phyloP scores from a whole-genome alignment of 805 yeast genomes.

The Pichia rugopelliculosa region DNA sequence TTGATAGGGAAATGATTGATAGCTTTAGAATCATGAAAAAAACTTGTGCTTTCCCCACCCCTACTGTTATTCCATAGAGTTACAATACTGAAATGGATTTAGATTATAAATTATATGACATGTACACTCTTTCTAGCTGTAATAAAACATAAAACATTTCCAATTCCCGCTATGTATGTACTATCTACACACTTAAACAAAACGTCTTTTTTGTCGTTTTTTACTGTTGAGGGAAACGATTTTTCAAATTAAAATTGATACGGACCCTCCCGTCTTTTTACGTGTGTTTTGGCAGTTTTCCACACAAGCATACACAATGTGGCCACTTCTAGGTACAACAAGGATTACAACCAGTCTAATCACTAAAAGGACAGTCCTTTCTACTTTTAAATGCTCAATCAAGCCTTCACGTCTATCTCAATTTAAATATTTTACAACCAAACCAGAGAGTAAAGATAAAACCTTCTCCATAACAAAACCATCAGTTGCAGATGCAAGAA shows the following conservation, averaged over 20 bases:
- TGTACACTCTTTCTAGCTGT: too few species aligned
- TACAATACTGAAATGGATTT: too few species aligned
- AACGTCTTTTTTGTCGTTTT: too few species aligned
- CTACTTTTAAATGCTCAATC: neutral
- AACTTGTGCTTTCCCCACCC: constrained; percentile 1
- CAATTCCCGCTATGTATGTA: too few species aligned
- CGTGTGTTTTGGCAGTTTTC: too few species aligned
- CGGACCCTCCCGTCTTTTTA: too few species aligned
- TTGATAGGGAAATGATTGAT: constrained; percentile 6
- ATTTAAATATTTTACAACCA: constrained; percentile 1
- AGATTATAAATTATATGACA: too few species aligned
- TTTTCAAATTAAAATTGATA: too few species aligned
- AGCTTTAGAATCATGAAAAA: constrained; percentile 1
- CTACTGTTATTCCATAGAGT: neutral
- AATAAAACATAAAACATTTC: too few species aligned
- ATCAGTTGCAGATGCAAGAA: constrained; percentile 7
- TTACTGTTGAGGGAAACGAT: too few species aligned
- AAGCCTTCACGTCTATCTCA: neutral
- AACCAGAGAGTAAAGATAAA: neutral
- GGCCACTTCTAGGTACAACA: neutral
- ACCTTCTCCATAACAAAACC: neutral
- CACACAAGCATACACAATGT: neutral
- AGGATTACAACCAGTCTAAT: neutral
- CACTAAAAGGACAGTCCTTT: neutral
- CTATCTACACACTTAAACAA: too few species aligned